Evolutionary conservation across 169 alveolate species (phyloP).

Genomic region (Eimeria sp.): DNA sequence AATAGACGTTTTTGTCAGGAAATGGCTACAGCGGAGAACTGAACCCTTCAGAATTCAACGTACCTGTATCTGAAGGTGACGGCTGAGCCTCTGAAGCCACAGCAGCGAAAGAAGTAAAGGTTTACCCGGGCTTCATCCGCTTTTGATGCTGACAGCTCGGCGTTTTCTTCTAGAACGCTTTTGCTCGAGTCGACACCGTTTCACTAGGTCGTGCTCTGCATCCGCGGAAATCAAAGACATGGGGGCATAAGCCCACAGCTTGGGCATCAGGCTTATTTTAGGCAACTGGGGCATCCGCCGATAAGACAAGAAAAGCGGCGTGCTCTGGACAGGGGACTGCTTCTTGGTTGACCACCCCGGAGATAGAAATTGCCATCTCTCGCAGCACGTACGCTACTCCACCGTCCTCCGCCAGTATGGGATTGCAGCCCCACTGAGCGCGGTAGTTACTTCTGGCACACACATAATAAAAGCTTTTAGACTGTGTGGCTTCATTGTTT

Average conservation of each 20-base stretch:
- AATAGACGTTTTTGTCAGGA: not conserved
- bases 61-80: not conserved
- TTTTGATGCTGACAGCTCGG: not conserved
- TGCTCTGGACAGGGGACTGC: not conserved
- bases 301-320: not conserved
- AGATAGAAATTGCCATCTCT: not conserved
- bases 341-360: not conserved
- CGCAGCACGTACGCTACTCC: conserved; percentile 40
- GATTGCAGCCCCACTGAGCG: not conserved
- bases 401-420: not conserved
- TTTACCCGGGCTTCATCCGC: not conserved
- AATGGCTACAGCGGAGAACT: not conserved
- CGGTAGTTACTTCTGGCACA: not conserved
- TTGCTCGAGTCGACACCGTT: not conserved
- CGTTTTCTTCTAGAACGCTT: not conserved
- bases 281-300: not conserved
- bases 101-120: no score
- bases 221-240: not conserved
- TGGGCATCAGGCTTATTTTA: not conserved
- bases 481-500: not conserved
- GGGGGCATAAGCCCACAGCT: not conserved
- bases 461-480: not conserved
- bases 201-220: not conserved
- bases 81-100: not conserved
- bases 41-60: not conserved